phyloP scores from a whole-genome alignment of 106 monocot genomes.

The Platanthera zijinensis region DNA sequence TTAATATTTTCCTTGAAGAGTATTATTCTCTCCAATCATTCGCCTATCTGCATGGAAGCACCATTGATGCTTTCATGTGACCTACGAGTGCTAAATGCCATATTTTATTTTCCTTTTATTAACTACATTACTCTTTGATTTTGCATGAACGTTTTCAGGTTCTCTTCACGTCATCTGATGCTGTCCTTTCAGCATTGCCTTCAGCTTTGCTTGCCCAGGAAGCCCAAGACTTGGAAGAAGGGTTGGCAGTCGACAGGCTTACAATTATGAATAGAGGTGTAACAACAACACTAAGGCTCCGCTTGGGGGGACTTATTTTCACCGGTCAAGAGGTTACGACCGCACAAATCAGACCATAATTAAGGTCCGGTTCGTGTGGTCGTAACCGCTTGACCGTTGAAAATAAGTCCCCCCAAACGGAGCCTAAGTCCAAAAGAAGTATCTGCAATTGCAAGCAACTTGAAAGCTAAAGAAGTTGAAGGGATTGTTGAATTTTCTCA shows the following conservation, averaged over 20 bases:
- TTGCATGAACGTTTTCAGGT: slow-evolving; percentile 31
- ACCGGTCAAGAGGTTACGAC: too few relatives aligned
- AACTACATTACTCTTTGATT: not conserved
- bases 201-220: slow-evolving; percentile 72
- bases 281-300: slow-evolving; percentile 41
- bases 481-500: too few relatives aligned
- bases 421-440: too few relatives aligned
- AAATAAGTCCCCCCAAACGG: too few relatives aligned
- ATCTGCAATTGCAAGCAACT: too few relatives aligned
- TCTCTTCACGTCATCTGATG: slow-evolving; percentile 69
- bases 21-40: not conserved
- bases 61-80: not conserved
- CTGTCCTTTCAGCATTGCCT: slow-evolving; percentile 64
- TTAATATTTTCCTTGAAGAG: not conserved
- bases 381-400: too few relatives aligned
- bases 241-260: slow-evolving; percentile 45
- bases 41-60: not conserved
- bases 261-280: slow-evolving; percentile 67
- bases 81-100: not conserved
- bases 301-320: too few relatives aligned
- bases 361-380: too few relatives aligned
- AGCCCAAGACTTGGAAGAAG: slow-evolving; percentile 44
- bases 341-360: too few relatives aligned
- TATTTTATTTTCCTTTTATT: not conserved
- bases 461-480: too few relatives aligned